Conservation (phyloP, 2,329 filamentous ascomycete genomes). For the Apiospora pterosperma region DNA sequence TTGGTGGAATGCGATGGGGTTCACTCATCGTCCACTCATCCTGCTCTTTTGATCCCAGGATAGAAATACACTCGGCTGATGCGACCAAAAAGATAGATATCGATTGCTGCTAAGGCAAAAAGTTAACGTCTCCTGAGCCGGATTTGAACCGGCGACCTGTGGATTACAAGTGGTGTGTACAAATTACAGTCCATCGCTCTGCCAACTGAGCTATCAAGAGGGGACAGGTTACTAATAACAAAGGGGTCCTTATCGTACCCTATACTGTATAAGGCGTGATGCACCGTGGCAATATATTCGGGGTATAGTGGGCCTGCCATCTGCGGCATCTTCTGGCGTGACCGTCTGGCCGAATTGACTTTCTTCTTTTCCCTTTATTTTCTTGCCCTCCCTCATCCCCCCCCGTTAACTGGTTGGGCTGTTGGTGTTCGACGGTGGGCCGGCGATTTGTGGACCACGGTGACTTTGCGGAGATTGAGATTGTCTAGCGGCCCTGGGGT, state of each 20-base stretch:
- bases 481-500: background rate
- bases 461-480: background rate
- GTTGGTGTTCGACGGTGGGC: background rate
- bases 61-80: background rate
- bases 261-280: background rate
- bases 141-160: slow-evolving; percentile 3
- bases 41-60: background rate
- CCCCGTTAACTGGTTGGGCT: background rate
- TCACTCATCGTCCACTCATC: no score
- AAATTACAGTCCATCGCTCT: slow-evolving; percentile 1
- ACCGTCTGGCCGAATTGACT: background rate
- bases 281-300: background rate
- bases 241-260: background rate
- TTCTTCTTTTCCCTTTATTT: background rate
- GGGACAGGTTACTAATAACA: background rate
- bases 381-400: background rate
- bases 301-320: background rate
- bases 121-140: background rate
- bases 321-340: background rate
- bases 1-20: no score
- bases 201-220: slow-evolving; percentile 1
- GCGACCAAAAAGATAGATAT: no score
- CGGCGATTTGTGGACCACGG: background rate
- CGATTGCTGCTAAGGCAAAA: background rate
- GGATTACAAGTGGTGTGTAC: background rate